These are phyloP conservation scores for Mycosphaerelloides madeirae DNA, from an alignment of 2,329 filamentous ascomycete species.

Conservation along the genomic window DNA sequence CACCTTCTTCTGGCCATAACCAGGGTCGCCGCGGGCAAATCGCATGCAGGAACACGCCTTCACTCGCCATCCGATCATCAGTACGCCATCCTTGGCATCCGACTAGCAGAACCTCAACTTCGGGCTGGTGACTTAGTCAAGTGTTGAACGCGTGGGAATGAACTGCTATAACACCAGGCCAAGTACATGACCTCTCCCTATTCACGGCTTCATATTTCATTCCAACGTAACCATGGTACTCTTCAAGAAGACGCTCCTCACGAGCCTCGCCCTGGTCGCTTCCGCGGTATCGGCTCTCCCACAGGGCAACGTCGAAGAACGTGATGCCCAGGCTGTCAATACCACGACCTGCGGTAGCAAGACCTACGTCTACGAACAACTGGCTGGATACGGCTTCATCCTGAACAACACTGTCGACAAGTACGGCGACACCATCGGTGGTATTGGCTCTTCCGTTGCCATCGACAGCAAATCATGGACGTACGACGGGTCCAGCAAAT, in stretches of 20 bases:
- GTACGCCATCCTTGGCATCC: too few relatives aligned
- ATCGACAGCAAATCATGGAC: constrained; percentile 58
- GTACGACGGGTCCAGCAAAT: constrained; percentile 45
- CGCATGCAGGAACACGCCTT: too few relatives aligned
- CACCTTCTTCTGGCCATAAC: background rate
- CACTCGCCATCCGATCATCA: too few relatives aligned
- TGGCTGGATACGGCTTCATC: constrained; percentile 63
- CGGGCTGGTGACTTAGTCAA: too few relatives aligned
- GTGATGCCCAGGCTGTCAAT: constrained; percentile 34
- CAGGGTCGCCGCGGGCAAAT: too few relatives aligned
- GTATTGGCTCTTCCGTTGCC: constrained; percentile 62
- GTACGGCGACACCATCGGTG: constrained; percentile 64
- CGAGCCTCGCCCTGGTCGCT: constrained; percentile 5
- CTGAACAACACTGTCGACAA: constrained; percentile 57
- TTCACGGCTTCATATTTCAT: background rate
- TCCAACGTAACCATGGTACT: constrained; percentile 1
- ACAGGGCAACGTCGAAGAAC: background rate
- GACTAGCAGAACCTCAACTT: too few relatives aligned
- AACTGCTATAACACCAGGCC: background rate
- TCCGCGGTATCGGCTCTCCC: constrained; percentile 1
- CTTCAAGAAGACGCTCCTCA: constrained; percentile 5
- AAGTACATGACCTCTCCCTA: background rate
- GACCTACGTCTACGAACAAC: constrained; percentile 59
- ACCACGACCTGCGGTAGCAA: constrained; percentile 56
- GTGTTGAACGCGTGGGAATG: background rate